Base-by-base conservation (phyloP, 352 stramenopile genomes). In the Phytophthora gonapodyides region DNA sequence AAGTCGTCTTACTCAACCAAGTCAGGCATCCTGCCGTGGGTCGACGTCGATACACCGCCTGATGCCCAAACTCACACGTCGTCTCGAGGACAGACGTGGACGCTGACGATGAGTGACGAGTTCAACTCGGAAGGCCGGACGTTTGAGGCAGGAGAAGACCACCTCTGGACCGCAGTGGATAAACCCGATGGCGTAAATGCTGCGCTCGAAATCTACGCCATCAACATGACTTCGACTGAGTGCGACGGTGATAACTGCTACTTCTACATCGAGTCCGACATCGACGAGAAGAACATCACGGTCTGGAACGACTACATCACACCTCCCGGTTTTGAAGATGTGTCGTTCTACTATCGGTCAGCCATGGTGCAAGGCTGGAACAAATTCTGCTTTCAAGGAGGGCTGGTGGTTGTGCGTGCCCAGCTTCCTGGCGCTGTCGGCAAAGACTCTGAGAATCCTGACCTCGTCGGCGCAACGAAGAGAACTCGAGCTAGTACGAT, bases 141-240 rank as follows among this genome's bases (percentile, higher is more conserved):
- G 1, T 98, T 98, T 69, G 44, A 80, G 40, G 88, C 98, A 50
- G 96, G 96, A 13, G 59, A 82, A 30, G 91, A 98, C 77, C 88
- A 90, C 15, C 61, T 82, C 19, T 98, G 89, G 90, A 97, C 87
- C 13, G 80, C 69, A 16, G n/a, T 76, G 1, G 65, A 75, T 35
- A 77, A 69, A 15, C 41, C 52, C 31, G 52, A 60, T 12, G 52
- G 41, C 30, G 52, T 60, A 31, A 60, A 60, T 11, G 57, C 45
- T 47, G 69, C 65, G 15, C 43, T 76, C 9, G 64, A 76, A 21
- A 54, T 72, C 24, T 75, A 72, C 48, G 35, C 47, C 9, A 58
- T 57, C 35, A 65, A 70, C 17, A 75, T 70, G 48, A 67, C 57
- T 15, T 56, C 49, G 15, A 75, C 62, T 15, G 50, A 75, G 37